Conservation (phyloP, 1,284 basidiomycete genomes). For the Stygiomarasmius scandens region DNA sequence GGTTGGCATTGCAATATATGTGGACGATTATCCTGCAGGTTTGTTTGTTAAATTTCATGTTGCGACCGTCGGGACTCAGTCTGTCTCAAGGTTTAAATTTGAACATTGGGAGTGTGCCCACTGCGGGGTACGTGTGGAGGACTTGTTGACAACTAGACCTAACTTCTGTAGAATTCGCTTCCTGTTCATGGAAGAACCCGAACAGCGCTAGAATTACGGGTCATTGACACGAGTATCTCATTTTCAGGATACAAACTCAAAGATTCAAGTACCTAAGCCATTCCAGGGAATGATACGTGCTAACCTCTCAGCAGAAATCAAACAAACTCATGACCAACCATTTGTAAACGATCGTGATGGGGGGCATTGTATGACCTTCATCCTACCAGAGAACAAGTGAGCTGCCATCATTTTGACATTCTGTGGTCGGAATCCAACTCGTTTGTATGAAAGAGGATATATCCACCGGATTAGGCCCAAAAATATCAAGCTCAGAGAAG, state of each 20-base stretch:
- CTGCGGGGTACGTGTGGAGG: slow-evolving; percentile 45
- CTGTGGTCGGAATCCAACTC: not conserved
- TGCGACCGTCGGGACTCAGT: slow-evolving; percentile 3
- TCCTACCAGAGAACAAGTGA: slow-evolving; percentile 53
- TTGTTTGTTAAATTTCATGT: slow-evolving; percentile 19
- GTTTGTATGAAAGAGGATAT: slow-evolving; percentile 46
- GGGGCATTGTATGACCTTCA: slow-evolving; percentile 43
- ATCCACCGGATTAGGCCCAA: slow-evolving; percentile 62
- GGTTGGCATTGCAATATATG: slow-evolving; percentile 71
- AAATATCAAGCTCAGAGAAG: slow-evolving; percentile 40
- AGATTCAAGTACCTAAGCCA: no score
- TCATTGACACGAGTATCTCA: slow-evolving; percentile 29
- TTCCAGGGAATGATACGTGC: not conserved
- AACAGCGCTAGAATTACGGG: slow-evolving; percentile 36
- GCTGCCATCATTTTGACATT: slow-evolving; percentile 9
- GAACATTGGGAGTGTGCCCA: slow-evolving; percentile 68
- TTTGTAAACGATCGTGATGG: slow-evolving; percentile 28
- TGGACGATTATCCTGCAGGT: slow-evolving; percentile 75
- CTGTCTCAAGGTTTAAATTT: slow-evolving; percentile 61
- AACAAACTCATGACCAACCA: slow-evolving; percentile 22
- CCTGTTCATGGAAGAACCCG: slow-evolving; percentile 32
- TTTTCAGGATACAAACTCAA: no score
- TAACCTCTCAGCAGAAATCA: slow-evolving; percentile 32
- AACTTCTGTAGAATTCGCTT: slow-evolving; percentile 22
- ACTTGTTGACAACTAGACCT: not conserved